Conservation (phyloP, 805 yeast species). For the Metschnikowia gelsemii region DNA sequence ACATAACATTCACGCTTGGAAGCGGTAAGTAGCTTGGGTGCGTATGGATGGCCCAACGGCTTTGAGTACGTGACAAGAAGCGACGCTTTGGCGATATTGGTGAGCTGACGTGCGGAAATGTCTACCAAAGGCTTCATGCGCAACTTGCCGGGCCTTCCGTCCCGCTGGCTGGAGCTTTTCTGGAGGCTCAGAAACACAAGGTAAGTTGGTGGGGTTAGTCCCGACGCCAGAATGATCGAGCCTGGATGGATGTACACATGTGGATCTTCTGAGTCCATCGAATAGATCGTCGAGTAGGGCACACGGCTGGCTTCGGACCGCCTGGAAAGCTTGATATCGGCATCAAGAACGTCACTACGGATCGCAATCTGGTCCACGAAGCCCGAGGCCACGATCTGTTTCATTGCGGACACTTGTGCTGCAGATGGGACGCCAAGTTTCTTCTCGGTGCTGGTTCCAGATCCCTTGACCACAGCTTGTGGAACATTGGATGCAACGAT, state of each 20-base stretch:
- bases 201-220: constrained; percentile 76
- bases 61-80: constrained; percentile 80
- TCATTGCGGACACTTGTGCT: constrained; percentile 70
- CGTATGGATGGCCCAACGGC: constrained; percentile 88
- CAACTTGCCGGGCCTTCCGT: constrained; percentile 43
- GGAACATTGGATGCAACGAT: constrained; percentile 68
- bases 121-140: constrained; percentile 79
- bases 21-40: constrained; percentile 64
- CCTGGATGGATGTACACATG: constrained; percentile 78
- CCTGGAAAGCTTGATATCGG: constrained; percentile 60
- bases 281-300: constrained; percentile 63
- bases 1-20: constrained; percentile 84
- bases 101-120: constrained; percentile 68
- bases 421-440: constrained; percentile 67
- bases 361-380: constrained; percentile 88
- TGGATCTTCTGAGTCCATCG: constrained; percentile 46
- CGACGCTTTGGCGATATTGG: constrained; percentile 73
- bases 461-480: too few species aligned
- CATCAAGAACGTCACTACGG: constrained; percentile 70
- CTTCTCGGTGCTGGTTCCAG: too few species aligned
- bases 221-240: constrained; percentile 59
- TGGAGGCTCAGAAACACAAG: constrained; percentile 72
- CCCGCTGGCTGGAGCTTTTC: constrained; percentile 45
- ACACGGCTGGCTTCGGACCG: constrained; percentile 55
- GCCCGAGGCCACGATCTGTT: constrained; percentile 92